A percentile compares a stretch with the other conserved stretches of the same genome.
Evolutionary conservation across 495 filamentous ascomycete species (phyloP).

Genomic region (Daldinia decipiens): DNA sequence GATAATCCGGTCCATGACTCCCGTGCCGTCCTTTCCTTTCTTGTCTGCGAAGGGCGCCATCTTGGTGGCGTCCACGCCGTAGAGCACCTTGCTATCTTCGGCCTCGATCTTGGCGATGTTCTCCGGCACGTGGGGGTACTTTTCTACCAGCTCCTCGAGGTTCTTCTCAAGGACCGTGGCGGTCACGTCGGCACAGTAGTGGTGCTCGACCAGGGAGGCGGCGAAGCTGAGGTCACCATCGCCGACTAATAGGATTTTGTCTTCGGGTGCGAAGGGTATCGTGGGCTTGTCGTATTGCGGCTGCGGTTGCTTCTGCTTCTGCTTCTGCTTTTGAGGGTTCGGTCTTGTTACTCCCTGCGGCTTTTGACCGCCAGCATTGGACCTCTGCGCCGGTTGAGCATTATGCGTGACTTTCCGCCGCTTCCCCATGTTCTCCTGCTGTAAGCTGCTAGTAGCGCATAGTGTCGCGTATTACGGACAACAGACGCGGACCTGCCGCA

Average conservation of each 20-base stretch:
- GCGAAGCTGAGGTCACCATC: constrained; percentile 97
- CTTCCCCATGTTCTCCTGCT: constrained; percentile 49
- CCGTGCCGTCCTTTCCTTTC: constrained; percentile 49
- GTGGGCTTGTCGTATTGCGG: constrained; percentile 60
- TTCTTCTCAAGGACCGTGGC: constrained; percentile 61
- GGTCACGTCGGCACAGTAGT: constrained; percentile 72
- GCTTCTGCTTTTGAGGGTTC: constrained; percentile 40
- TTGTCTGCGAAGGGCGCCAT: constrained; percentile 61
- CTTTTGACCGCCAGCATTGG: constrained; percentile 17
- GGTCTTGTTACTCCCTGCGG: constrained; percentile 28
- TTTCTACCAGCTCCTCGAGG: constrained; percentile 62
- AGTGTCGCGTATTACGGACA: constrained; percentile 12
- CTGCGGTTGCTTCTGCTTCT: constrained; percentile 28
- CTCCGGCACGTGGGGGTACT: constrained; percentile 79
- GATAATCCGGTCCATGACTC: constrained; percentile 76
- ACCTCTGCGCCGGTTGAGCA: constrained; percentile 27
- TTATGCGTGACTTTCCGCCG: constrained; percentile 48
- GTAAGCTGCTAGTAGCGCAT: constrained; percentile 36
- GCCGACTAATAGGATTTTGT: constrained; percentile 84
- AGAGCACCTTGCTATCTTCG: constrained; percentile 64
- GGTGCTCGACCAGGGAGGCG: constrained; percentile 74
- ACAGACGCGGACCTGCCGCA: not conserved
- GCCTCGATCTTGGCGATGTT: constrained; percentile 66
- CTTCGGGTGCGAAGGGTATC: constrained; percentile 77
- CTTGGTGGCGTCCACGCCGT: constrained; percentile 78